Evolutionary conservation across 192 early-diverging fungal species (phyloP), one percentile per base, ranked within the genome.

Genomic region (Coemansia sp.): DNA sequence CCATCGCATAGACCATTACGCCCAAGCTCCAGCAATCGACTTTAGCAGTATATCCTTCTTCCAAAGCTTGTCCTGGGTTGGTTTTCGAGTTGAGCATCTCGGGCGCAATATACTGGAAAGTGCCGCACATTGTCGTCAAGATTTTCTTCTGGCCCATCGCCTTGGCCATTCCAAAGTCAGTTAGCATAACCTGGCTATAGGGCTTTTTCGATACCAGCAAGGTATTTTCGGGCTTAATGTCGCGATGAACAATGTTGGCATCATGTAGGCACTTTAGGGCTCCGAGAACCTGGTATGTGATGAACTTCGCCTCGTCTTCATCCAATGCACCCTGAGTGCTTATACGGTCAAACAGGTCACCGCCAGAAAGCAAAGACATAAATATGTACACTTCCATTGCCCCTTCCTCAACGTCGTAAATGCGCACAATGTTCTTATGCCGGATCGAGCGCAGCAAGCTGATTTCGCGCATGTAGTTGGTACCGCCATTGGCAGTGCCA

Each of bases 71-170:
- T n/a, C 70, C 72, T 5, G 66, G 67, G 33, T 61, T 50, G 12
- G 50, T 57, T 1, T 65, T 55, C 7, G 65, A 30, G 9, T 61
- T 46, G 31, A 91, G 82, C 53, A 92, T 86, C 66, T 92, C 90
- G 30, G 90, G 90, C 20, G 90, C 90, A 80, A 80, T 86, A 58
- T 89, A 89, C 56, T 85, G 79, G 40, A 90, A 87, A 7, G 92
- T 94, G 0, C 92, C 92, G 64, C 93, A 94, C 69, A 92, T 89
- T 14, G 93, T 94, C 55, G 78, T 87, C 90, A 94, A 89, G 11
- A 87, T 79, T 57, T 81, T 72, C 35, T 84, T 78, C 37, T 85
- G 81, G n/a, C 79, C 84, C 19, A 87, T 80, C 20, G 89, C 86
- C 57, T 88, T 88, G 41, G 93, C 92, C 75, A 95, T 81, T 11